phyloP scores from a whole-genome alignment of 108 stramenopile genomes.

The Stephanodiscus triporus region DNA sequence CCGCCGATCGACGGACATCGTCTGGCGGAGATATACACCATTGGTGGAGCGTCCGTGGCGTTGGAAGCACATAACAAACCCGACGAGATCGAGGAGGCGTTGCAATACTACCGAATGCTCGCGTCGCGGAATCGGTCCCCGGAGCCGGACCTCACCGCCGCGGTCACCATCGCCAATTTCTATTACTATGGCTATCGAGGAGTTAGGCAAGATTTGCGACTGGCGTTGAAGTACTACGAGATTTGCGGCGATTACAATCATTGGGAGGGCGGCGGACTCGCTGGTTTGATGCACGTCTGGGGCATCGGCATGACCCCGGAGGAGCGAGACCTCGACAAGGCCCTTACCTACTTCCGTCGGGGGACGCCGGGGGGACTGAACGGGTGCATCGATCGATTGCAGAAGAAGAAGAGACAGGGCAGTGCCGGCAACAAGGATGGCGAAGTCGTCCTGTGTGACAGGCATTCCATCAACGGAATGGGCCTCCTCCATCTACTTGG shows the following conservation, averaged over 20 bases:
- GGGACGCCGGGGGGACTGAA: slow-evolving; percentile 70
- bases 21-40: slow-evolving; percentile 73
- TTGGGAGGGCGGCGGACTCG: slow-evolving; percentile 82
- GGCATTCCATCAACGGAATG: slow-evolving; percentile 71
- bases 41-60: slow-evolving; percentile 78
- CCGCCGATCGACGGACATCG: slow-evolving; percentile 81
- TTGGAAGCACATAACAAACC: slow-evolving; percentile 75
- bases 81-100: slow-evolving; percentile 79
- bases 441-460: slow-evolving; percentile 59
- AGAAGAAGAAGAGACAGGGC: slow-evolving; percentile 30
- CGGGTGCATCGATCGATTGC: slow-evolving; percentile 51
- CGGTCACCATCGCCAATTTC: slow-evolving; percentile 69
- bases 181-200: slow-evolving; percentile 79
- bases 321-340: slow-evolving; percentile 63
- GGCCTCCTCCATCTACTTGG: slow-evolving; percentile 77
- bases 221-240: slow-evolving; percentile 80
- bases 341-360: slow-evolving; percentile 59
- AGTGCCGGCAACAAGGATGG: slow-evolving; percentile 28
- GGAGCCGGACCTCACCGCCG: slow-evolving; percentile 67
- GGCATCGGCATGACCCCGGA: slow-evolving; percentile 61
- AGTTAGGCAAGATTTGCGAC: slow-evolving; percentile 75
- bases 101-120: slow-evolving; percentile 83
- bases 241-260: slow-evolving; percentile 62
- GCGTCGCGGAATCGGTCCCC: slow-evolving; percentile 52
- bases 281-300: slow-evolving; percentile 82